phyloP scores from a whole-genome alignment of 805 yeast genomes.

The Metschnikowia dekortorum region DNA sequence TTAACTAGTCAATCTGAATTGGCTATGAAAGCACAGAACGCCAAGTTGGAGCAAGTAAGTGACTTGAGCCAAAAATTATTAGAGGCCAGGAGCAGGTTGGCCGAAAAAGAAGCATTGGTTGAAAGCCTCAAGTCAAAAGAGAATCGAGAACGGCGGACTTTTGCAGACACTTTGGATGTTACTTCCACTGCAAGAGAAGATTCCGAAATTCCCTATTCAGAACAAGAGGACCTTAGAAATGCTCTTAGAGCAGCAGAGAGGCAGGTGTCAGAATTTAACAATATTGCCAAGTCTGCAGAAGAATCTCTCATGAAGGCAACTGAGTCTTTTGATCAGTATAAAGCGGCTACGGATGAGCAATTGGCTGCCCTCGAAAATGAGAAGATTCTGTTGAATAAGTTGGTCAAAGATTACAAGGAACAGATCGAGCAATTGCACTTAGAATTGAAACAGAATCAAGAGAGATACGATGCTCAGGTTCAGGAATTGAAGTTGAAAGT shows the following conservation, averaged over 20 bases:
- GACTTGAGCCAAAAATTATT: slow-evolving; percentile 44
- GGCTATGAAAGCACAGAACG: slow-evolving; percentile 49
- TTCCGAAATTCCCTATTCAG: slow-evolving; percentile 12
- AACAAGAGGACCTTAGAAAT: slow-evolving; percentile 44
- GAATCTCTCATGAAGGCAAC: slow-evolving; percentile 55
- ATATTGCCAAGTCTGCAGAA: slow-evolving; percentile 64
- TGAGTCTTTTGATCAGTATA: slow-evolving; percentile 45
- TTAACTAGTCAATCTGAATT: slow-evolving; percentile 54
- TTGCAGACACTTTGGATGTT: not conserved
- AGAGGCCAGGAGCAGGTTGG: slow-evolving; percentile 38
- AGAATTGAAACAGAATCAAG: slow-evolving; percentile 4
- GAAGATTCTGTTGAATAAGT: slow-evolving; percentile 20
- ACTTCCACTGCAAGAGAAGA: not conserved
- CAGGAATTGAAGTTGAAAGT: slow-evolving; percentile 19
- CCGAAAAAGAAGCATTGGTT: slow-evolving; percentile 35
- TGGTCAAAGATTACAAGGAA: slow-evolving; percentile 14
- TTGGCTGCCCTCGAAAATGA: slow-evolving; percentile 20
- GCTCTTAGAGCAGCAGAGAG: slow-evolving; percentile 56
- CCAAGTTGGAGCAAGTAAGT: slow-evolving; percentile 55
- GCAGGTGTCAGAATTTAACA: slow-evolving; percentile 57
- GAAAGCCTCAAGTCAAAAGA: slow-evolving; percentile 29
- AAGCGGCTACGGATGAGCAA: slow-evolving; percentile 21
- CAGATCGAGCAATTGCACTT: slow-evolving; percentile 4
- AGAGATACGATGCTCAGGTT: slow-evolving; percentile 8
- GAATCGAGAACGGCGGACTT: not conserved